phyloP scores from a whole-genome alignment of 2,329 filamentous ascomycete genomes.

The Magnaporthiopsis incrustans region DNA sequence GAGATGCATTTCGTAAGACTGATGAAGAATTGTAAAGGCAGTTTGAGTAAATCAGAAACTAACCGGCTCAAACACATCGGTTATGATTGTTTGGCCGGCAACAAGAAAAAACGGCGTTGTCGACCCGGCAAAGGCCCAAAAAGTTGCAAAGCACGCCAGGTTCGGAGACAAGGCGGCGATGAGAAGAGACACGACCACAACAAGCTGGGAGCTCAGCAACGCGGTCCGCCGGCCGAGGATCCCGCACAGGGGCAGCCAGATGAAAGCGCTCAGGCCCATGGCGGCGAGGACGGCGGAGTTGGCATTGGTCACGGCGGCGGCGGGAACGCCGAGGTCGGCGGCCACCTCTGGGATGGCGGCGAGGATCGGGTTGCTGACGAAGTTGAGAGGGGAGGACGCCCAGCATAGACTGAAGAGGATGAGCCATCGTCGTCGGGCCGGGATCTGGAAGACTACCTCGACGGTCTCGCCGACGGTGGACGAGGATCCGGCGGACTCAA shows the following conservation, averaged over 20 bases:
- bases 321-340: conserved; percentile 53
- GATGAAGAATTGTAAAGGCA: not conserved
- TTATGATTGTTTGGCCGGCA: conserved; percentile 41
- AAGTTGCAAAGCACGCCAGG: conserved; percentile 62
- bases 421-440: not conserved
- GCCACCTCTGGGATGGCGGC: conserved; percentile 70
- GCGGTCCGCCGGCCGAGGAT: conserved; percentile 35
- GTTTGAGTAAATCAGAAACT: not conserved
- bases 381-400: not conserved
- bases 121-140: conserved; percentile 66
- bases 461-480: not conserved
- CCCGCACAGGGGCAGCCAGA: conserved; percentile 54
- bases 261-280: conserved; percentile 55
- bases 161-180: conserved; percentile 67
- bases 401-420: conserved; percentile 3
- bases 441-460: conserved; percentile 1
- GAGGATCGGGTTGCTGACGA: conserved; percentile 57
- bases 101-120: conserved; percentile 69
- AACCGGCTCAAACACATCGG: conserved; percentile 52
- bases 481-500: not conserved
- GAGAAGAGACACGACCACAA: conserved; percentile 63
- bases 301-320: conserved; percentile 61
- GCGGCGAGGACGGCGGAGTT: conserved; percentile 65
- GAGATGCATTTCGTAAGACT: not conserved
- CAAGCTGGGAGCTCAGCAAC: conserved; percentile 35